These are phyloP conservation scores for Tolypocladium paradoxum DNA, from an alignment of 2,329 filamentous ascomycete genomes.

Conservation along the genomic window DNA sequence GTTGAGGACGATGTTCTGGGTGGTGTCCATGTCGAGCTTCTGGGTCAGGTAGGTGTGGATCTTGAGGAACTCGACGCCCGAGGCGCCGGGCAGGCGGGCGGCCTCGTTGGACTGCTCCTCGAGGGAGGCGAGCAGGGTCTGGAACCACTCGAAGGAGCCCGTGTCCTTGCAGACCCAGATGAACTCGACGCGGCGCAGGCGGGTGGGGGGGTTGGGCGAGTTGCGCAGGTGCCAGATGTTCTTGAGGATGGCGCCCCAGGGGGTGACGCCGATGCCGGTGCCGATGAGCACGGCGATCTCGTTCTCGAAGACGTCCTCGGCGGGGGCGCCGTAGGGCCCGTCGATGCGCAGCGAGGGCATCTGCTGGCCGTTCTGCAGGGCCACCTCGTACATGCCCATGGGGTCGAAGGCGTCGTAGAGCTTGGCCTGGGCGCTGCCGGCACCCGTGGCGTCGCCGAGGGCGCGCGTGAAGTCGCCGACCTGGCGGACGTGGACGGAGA, in stretches of 20 bases:
- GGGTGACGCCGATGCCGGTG: slow-evolving; percentile 79
- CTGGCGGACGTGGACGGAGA: slow-evolving; percentile 90
- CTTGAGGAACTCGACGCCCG: slow-evolving; percentile 75
- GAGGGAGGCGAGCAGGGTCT: slow-evolving; percentile 80
- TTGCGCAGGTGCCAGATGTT: slow-evolving; percentile 97
- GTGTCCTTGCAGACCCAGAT: slow-evolving; percentile 98
- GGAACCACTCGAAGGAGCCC: slow-evolving; percentile 97
- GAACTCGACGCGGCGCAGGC: slow-evolving; percentile 91
- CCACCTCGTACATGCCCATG: slow-evolving; percentile 96
- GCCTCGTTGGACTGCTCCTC: slow-evolving; percentile 72
- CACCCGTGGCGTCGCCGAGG: slow-evolving; percentile 94
- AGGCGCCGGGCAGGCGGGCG: slow-evolving; percentile 54
- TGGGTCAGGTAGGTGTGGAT: slow-evolving; percentile 98
- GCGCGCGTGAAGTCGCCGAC: slow-evolving; percentile 91
- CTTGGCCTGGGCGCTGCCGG: slow-evolving; percentile 75
- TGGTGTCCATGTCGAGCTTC: slow-evolving; percentile 80
- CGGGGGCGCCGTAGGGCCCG: slow-evolving; percentile 90
- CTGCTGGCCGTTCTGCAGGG: slow-evolving; percentile 80
- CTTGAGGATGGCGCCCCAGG: slow-evolving; percentile 82
- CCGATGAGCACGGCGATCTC: slow-evolving; percentile 80
- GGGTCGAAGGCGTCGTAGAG: slow-evolving; percentile 86
- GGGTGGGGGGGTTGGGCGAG: slow-evolving; percentile 75
- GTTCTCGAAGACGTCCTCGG: slow-evolving; percentile 93
- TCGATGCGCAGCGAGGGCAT: slow-evolving; percentile 90
- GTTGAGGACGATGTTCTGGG: slow-evolving; percentile 95